Evolutionary conservation across 2,329 filamentous ascomycete species (phyloP), one percentile per base, ranked within the genome.

Genomic region (Pseudonectria buxi): DNA sequence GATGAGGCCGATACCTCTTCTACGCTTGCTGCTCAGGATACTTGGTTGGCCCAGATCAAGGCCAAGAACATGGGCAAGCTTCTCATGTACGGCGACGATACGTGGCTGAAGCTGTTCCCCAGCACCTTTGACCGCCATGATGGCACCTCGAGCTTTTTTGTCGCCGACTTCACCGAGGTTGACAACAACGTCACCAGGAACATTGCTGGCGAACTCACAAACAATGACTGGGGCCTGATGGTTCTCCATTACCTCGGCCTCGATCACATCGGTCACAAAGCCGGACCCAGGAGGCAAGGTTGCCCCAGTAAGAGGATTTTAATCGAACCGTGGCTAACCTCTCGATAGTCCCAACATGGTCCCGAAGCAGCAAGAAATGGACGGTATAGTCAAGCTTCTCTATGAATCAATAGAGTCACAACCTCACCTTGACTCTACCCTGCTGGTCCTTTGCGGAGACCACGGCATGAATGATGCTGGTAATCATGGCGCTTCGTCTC

Each of bases 381-480:
- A 96, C 53, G 70, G 63, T 1, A 82, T 96, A 43, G 81, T 95
- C 26, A 69, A 71, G 42, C 65, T 76, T 38, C 82, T 98, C 16
- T 95, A 86, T 54, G 66, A 71, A 10, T 83, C 86, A 6, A 83
- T 98, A 45, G 73, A 83, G 52, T 71, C 71, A 4, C 65, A 84
- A 37, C 56, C 72, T 2, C 83, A 95, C 58, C 76, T 95, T 1
- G 56, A 76, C 24, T 83, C 84, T 4, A 88, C 90, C 0, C 65
- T 98, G 2, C 73, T 98, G 30, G 80, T 98, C 3, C 64, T 98
- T 6, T 87, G 83, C 37, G 92, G 92, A 37, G 94, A 98, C 52
- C 92, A 98, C 56, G 92, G 92, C n/a, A 98, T 98, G 92, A 98
- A 96, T 50, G 90, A 96, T 50, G 92, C 86, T 14, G 92, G 92